These are phyloP conservation scores for Amaranthus palmeri DNA, from an alignment of 148 eudicot species.

Conservation along the genomic window DNA sequence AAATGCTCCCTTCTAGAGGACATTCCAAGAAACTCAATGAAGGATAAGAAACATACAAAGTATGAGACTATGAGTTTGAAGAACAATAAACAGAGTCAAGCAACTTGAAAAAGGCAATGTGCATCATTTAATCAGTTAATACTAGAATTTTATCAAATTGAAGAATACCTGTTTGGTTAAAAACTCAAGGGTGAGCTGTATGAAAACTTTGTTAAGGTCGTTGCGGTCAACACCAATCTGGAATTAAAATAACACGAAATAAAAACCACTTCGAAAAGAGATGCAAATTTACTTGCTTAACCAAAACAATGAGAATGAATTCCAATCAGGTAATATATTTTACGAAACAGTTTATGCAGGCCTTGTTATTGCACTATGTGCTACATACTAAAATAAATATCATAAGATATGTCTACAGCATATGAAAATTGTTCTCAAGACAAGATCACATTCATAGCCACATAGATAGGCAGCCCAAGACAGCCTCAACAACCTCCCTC, in stretches of 20 bases:
- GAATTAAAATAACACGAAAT: slow-evolving; percentile 19
- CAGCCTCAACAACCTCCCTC: neutral
- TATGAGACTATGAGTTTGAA: neutral
- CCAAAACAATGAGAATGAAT: neutral
- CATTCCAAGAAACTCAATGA: neutral
- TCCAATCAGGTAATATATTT: neutral
- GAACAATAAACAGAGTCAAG: neutral
- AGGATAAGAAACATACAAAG: neutral
- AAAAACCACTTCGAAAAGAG: neutral
- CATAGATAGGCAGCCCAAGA: neutral
- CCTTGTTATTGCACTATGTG: neutral
- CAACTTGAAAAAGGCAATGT: neutral
- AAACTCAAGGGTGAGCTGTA: slow-evolving; percentile 92
- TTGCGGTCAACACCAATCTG: slow-evolving; percentile 89
- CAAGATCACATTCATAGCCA: neutral
- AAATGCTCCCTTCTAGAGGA: neutral
- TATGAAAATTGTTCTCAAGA: neutral
- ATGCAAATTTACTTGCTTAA: neutral
- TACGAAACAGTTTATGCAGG: neutral
- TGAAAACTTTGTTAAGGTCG: slow-evolving; percentile 65
- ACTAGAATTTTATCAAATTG: neutral
- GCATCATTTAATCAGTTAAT: neutral
- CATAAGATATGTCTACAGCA: neutral
- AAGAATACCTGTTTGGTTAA: slow-evolving; percentile 73
- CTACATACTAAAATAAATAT: neutral